Base-by-base conservation (phyloP, 441 rosid genomes). In the Jatropha multifida region DNA sequence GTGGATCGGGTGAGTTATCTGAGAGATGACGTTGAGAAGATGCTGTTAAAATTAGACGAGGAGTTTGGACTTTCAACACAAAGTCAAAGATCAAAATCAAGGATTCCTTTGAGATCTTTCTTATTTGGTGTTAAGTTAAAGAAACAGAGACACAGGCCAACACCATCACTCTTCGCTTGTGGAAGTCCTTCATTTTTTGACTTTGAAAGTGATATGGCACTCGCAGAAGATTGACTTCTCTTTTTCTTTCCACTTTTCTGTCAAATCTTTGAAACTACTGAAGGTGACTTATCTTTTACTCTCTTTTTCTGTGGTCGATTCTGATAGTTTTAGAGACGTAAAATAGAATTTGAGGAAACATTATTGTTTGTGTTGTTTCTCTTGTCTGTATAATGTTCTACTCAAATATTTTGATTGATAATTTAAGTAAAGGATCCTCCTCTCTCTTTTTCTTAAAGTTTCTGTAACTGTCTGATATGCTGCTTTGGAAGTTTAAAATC, bases 51-150 rank as follows among this genome's bases (percentile, higher is more conserved):
- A 52, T 78, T 96, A 51, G 97, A 92, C 7, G 88, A 77, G 49
- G 86, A 93, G 75, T 79, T 90, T 5, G 90, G 86, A 77, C 44
- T 82, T 20, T 73, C 87, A 23, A 73, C 79, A 59, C 75, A 86
- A 2, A 79, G 81, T 74, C 81, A 75, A 4, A 87, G 81, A 51
- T 72, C 83, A 11, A 64, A 82, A 76, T 41, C 90, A 2, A 85
- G 91, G 81, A 85, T 95, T 67, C 97, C 98, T 15, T 74, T 95
- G 78, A 60, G 88, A 18, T 91, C 94, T 9, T 93, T 95, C 90
- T 78, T 93, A 70, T 95, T 93, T 38, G 99, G 99, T 72, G 92
- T 85, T 23, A 95, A 89, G 86, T 76, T 88, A 73, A 95, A 87
- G 90, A 90, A 77, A 84, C 80, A 78, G 51, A 85, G 66, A 14